Base-by-base conservation (phyloP, 176 grass and related monocot genomes). In the Ananas comosus region DNA sequence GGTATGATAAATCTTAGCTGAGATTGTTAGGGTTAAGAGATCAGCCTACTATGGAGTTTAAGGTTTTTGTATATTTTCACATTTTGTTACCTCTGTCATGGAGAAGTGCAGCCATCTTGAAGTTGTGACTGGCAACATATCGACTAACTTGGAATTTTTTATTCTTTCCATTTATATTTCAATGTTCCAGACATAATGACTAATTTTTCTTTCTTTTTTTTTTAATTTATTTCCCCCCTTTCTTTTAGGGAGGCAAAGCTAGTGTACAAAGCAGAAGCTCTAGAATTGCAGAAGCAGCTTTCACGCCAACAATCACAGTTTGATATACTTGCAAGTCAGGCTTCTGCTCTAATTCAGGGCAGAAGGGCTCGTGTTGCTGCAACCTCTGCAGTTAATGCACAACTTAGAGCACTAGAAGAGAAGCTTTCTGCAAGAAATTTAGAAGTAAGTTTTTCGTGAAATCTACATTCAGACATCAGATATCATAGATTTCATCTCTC, bases 271-370 rank as follows among this genome's bases (percentile, higher is more conserved):
- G 82, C 86, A 1, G 94, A 92, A 79, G 86, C 85, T 78, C 72
- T 87, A 80, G 84, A 97, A 74, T 97, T 97, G 71, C 89, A 97
- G 75, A 97, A 85, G 76, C 94, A 92, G 67, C 75, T 97, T 69
- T 80, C 83, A 52, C 74, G 84, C 10, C 89, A 97, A 63, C 94
- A 92, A 75, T 76, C 85, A 69, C 86, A 92, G 67, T 97, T 90
- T 23, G 89, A 97, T 76, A 66, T 97, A 79, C 89, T 97, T 81
- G 83, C 89, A 70, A 81, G 85, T 51, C 94, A 97, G 81, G 94
- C 94, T 81, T 92, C 94, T 50, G 66, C 82, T 81, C 89, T 92
- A 70, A 88, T 97, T 65, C 94, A 97, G 79, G 89, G 94, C 73
- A 86, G 89, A 83, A 85, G 89, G 64, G 63, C 87, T 65, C 89